Base-by-base conservation (phyloP, 768 basidiomycete species). In the Auricularia heimuer region DNA sequence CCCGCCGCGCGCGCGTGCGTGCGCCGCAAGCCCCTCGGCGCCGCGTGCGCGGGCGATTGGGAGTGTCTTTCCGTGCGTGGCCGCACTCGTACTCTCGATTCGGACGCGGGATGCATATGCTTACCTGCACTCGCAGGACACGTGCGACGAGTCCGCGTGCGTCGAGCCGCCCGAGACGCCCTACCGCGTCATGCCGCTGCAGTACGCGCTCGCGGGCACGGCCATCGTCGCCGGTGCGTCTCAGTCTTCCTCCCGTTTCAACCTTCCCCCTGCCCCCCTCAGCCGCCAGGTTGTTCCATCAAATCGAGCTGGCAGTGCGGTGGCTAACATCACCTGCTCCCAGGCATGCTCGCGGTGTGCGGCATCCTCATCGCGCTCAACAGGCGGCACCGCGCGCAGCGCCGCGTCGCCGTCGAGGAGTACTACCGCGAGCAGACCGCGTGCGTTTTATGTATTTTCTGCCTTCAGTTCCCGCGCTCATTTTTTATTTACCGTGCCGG, bases 1-100 rank as follows among this genome's bases (percentile, higher is more conserved):
- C 79, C 86, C 10, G 71, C 78, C 3, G 67, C 80, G 18, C 74
- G 77, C 54, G 74, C 81, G 11, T 94, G 93, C 74, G 75, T 85
- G 71, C 76, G 79, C 63, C 77, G 78, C 65, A 89, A 87, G 73
- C 70, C 69, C 8, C 42, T 89, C 2, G 87, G 86, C 6, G 84
- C 73, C 34, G 64, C 81, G 1, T 96, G 93, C 72, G 66, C 68
- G 4, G 76, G 76, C 8, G 85, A 88, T 70, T 78, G 80, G 56
- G 82, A 87, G 76, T 88, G 56, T 34, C 1, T 35, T 62, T 58
- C 71, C 68, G 29, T 60, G 34, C 56, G 56, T 60, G 10, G 11
- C 12, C 54, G 29, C 0, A 56, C 44, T 45, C 44, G 44, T 18
- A 44, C 44, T 10, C 44, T 29, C 29, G 2, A 29, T 0, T 29